Conservation (phyloP, 2,329 filamentous ascomycete species). For the Sclerotinia glacialis region DNA sequence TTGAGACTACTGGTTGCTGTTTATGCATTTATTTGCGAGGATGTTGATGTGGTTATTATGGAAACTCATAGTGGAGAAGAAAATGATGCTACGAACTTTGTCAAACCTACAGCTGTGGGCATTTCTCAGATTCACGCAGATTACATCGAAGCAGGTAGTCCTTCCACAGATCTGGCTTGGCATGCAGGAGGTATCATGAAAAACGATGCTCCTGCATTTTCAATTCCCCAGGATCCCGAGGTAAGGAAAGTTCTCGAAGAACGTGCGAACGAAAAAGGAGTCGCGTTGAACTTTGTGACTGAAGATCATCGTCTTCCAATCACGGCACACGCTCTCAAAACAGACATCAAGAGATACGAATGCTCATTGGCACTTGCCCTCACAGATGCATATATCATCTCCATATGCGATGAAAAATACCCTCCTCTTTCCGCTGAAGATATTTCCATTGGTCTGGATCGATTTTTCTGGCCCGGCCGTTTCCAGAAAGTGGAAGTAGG, state of each 20-base stretch:
- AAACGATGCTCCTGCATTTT: conserved; percentile 55
- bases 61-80: conserved; percentile 66
- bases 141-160: conserved; percentile 59
- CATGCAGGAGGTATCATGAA: conserved; percentile 72
- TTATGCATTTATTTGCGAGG: conserved; percentile 62
- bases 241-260: conserved; percentile 47
- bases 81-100: conserved; percentile 64
- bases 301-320: conserved; percentile 27
- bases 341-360: conserved; percentile 57
- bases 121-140: conserved; percentile 65
- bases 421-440: conserved; percentile 56
- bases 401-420: conserved; percentile 41
- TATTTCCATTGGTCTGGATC: conserved; percentile 60
- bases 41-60: conserved; percentile 59
- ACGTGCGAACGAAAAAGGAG: conserved; percentile 50
- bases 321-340: conserved; percentile 41
- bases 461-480: conserved; percentile 73
- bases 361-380: conserved; percentile 50
- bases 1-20: conserved; percentile 61
- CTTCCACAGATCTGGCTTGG: conserved; percentile 64
- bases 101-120: conserved; percentile 52
- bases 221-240: conserved; percentile 49
- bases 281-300: conserved; percentile 40
- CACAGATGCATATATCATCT: conserved; percentile 42
- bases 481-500: conserved; percentile 60